Evolutionary conservation across 768 basidiomycete genomes (phyloP).

Genomic region (Trametes coccinea): DNA sequence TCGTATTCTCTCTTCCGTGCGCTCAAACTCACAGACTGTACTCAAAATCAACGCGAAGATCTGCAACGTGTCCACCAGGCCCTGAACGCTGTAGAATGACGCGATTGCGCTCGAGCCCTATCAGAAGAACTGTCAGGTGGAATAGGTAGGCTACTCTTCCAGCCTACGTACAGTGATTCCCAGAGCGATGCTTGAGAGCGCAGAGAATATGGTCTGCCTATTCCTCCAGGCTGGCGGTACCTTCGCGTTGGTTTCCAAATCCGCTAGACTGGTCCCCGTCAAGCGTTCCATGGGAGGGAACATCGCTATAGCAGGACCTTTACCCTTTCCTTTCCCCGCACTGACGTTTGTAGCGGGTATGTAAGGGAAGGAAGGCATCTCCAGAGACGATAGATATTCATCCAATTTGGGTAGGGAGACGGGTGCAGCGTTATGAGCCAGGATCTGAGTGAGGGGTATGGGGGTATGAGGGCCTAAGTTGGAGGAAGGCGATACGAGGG

Average conservation of each 20-base stretch:
- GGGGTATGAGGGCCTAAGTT: conserved; percentile 39
- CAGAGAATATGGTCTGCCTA: conserved; percentile 51
- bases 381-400: conserved; percentile 50
- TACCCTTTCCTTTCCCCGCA: conserved; percentile 23
- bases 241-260: conserved; percentile 57
- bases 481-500: conserved; percentile 6
- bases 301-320: conserved; percentile 37
- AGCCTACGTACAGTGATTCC: conserved; percentile 53
- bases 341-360: not conserved
- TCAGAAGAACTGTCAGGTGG: not conserved
- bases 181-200: conserved; percentile 47
- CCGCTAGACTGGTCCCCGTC: conserved; percentile 51
- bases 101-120: conserved; percentile 73
- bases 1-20: not conserved
- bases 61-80: conserved; percentile 67
- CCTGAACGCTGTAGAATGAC: conserved; percentile 69
- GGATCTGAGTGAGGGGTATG: conserved; percentile 56
- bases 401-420: conserved; percentile 66
- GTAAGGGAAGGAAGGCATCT: conserved; percentile 43
- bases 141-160: not conserved
- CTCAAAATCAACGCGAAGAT: conserved; percentile 70
- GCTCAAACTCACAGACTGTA: conserved; percentile 52
- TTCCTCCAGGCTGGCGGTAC: conserved; percentile 55
- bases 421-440: conserved; percentile 58
- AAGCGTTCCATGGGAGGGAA: conserved; percentile 67